Evolutionary conservation across 73 alveolate species (phyloP).

Genomic region (Symbiodinium pilosum): DNA sequence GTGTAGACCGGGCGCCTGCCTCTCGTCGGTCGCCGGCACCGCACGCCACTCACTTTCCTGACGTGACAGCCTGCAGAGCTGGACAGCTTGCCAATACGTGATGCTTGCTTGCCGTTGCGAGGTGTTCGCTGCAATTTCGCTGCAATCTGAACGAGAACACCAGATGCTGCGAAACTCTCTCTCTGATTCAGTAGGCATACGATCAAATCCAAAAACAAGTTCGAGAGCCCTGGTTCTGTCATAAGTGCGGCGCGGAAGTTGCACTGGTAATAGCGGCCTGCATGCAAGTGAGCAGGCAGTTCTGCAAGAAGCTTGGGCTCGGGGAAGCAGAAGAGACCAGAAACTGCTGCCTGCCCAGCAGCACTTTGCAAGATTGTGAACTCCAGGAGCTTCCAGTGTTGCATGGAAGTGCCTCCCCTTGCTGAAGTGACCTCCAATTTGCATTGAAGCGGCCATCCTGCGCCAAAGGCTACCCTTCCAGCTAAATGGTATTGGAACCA

Average conservation of each 20-base stretch:
- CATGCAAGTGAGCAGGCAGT: background rate
- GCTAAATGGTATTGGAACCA: no score
- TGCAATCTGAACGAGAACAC: background rate
- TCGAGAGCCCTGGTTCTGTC: background rate
- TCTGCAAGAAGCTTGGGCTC: background rate
- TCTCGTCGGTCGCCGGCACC: no score
- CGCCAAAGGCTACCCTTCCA: no score
- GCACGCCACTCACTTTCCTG: background rate
- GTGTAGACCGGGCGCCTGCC: no score
- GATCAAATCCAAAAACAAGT: background rate
- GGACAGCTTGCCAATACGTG: background rate
- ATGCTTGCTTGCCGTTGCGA: background rate
- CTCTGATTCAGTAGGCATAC: background rate
- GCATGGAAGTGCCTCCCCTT: slow-evolving; percentile 25
- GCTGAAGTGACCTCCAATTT: slow-evolving; percentile 48
- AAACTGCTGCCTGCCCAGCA: no score
- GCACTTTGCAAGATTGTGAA: background rate
- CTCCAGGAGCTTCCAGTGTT: background rate
- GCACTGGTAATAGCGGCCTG: slow-evolving; percentile 30
- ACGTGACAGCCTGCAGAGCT: background rate
- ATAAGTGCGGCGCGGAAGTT: slow-evolving; percentile 23
- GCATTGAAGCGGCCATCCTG: slow-evolving; percentile 87
- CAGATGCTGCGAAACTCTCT: background rate
- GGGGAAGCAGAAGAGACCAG: background rate
- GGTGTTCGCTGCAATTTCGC: background rate